Evolutionary conservation across 164 flowering plant species (phyloP).

Genomic region (Chloranthus sessilifolius): DNA sequence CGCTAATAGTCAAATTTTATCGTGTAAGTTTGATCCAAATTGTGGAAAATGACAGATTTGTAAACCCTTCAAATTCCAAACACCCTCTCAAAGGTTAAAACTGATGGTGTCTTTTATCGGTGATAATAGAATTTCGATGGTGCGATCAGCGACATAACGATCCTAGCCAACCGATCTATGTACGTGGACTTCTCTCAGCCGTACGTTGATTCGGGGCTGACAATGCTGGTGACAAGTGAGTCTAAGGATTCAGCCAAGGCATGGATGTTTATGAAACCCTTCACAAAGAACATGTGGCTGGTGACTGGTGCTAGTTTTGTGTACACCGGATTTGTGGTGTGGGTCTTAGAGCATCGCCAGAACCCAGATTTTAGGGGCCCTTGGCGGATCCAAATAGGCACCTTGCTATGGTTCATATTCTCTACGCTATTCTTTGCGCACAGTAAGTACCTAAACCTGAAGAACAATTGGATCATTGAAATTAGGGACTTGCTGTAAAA

Average conservation of each 20-base stretch:
- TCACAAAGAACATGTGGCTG: constrained; percentile 30
- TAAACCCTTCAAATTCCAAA: too few relatives aligned
- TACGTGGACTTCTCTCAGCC: constrained; percentile 36
- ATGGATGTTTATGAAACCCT: constrained; percentile 28
- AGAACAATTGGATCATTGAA: too few relatives aligned
- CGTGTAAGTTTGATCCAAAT: too few relatives aligned
- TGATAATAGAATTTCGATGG: constrained; percentile 9
- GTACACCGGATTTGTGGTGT: constrained; percentile 20
- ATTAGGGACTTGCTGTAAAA: too few relatives aligned
- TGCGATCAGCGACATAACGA: constrained; percentile 11
- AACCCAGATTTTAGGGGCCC: constrained; percentile 8
- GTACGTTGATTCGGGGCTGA: constrained; percentile 24
- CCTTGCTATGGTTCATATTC: constrained; percentile 6
- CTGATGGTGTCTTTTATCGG: too few relatives aligned
- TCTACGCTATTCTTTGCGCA: constrained; percentile 9
- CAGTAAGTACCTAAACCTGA: constrained; percentile 7
- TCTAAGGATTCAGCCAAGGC: neutral
- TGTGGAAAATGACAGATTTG: too few relatives aligned
- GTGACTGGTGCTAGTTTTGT: constrained; percentile 11
- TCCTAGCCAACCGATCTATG: constrained; percentile 17
- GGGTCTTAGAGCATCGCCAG: constrained; percentile 1
- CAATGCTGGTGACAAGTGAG: constrained; percentile 21
- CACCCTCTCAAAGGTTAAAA: too few relatives aligned
- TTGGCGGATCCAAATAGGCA: constrained; percentile 4
- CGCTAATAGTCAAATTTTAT: too few relatives aligned